Conservation (phyloP, 2,329 filamentous ascomycete genomes). For the Alternaria alternata region DNA sequence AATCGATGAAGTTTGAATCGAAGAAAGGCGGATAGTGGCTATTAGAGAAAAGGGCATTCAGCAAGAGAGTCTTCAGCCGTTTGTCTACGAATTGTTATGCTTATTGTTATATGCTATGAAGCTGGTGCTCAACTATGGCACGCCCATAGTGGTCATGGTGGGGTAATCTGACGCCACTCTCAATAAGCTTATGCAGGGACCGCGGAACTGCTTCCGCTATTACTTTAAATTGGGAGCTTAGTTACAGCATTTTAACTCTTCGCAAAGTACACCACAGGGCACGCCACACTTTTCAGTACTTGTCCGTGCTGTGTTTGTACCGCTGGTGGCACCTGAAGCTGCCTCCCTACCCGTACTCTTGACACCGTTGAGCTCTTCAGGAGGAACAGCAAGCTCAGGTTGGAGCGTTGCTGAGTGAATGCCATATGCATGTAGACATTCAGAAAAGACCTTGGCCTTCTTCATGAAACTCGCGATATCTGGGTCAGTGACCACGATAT, state of each 20-base stretch:
- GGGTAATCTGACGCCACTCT: slow-evolving; percentile 15
- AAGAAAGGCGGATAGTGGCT: neutral
- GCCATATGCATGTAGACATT: slow-evolving; percentile 77
- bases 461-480: slow-evolving; percentile 66
- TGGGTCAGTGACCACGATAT: slow-evolving; percentile 69
- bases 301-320: slow-evolving; percentile 30
- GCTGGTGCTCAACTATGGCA: neutral
- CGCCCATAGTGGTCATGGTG: neutral
- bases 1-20: neutral
- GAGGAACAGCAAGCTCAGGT: slow-evolving; percentile 61
- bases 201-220: slow-evolving; percentile 10
- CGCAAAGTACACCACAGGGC: slow-evolving; percentile 61
- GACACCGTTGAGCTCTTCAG: neutral
- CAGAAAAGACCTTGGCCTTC: slow-evolving; percentile 67
- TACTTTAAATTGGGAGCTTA: slow-evolving; percentile 1
- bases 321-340: slow-evolving; percentile 14
- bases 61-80: neutral
- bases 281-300: slow-evolving; percentile 59
- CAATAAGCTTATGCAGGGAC: slow-evolving; percentile 12
- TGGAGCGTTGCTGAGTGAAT: slow-evolving; percentile 77
- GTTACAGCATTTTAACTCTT: slow-evolving; percentile 58
- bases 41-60: neutral
- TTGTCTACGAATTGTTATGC: neutral
- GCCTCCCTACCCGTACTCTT: slow-evolving; percentile 7
- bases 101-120: neutral